Evolutionary conservation across 805 yeast genomes (phyloP), one percentile per base, ranked within the genome.

Genomic region (Wickerhamiella nectarea): DNA sequence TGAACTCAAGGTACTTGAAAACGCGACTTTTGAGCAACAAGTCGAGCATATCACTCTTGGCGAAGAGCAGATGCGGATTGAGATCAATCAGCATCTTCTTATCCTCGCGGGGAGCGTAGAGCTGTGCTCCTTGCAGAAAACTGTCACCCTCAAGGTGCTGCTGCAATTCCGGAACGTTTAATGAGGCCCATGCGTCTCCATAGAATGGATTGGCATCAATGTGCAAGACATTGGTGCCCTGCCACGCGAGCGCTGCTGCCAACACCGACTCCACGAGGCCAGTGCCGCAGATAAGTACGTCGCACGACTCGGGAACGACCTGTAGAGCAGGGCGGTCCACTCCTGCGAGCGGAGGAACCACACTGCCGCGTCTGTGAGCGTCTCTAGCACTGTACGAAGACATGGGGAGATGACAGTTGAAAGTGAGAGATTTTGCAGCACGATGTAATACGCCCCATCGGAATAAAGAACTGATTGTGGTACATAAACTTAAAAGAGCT

Each of bases 191-290:
- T 28, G 80, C 71, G 59, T 87, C 97, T 17, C 98, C 98, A 56
- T 91, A 91, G 58, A 83, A 79, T 22, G 75, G 70, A 56, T 86
- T 80, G 35, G 76, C 68, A 60, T 91, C 98, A 24, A 91, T 75
- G 57, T 91, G 98, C 36, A 91, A 66, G 7, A 91, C 96, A 50
- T 72, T 76, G n/a, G 91, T 76, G n/a, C 98, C 98, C 54, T 85
- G 95, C 97, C 98, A 91, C 10, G 96, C 80, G 38, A 91, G 68
- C 0, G 96, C 89, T 10, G 96, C 94, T 0, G 97, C 95, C 39
- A 86, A 63, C 10, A 91, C 77, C 52, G 85, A 75, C 60, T 91
- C 95, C 2, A 78, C 79, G 34, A 91, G 68, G 3, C 97, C 97
- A 0, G 98, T 89, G 29, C 98, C 98, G 50, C 81, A 75, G 45